Evolutionary conservation across 2,329 filamentous ascomycete species (phyloP).

Genomic region (Penicillium capsulatum): DNA sequence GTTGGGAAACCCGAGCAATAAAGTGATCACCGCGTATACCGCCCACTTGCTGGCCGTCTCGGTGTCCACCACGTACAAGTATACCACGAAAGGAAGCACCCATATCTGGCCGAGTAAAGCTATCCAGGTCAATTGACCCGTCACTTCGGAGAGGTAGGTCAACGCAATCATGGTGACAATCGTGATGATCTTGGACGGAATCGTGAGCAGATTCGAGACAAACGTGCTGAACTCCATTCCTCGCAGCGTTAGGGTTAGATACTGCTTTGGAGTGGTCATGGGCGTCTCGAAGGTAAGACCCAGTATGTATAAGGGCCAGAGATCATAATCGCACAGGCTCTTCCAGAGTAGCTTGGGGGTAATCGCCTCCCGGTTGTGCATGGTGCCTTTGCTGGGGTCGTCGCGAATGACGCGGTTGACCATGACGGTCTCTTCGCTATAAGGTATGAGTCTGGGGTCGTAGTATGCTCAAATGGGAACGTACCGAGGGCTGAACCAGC

Average conservation of each 20-base stretch:
- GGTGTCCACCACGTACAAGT: conserved; percentile 43
- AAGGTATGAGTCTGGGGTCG: no score
- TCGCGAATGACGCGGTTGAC: conserved; percentile 56
- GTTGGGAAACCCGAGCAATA: conserved; percentile 53
- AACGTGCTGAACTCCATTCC: conserved; percentile 54
- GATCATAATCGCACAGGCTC: conserved; percentile 50
- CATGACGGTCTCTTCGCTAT: conserved; percentile 63
- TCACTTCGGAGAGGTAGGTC: conserved; percentile 29
- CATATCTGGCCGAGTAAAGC: conserved; percentile 48
- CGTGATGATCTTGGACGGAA: conserved; percentile 50
- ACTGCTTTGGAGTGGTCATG: conserved; percentile 21
- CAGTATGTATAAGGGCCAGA: conserved; percentile 52
- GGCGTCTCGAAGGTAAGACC: conserved; percentile 40
- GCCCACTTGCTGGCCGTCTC: conserved; percentile 48
- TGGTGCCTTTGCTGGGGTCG: conserved; percentile 52
- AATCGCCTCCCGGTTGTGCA: conserved; percentile 54
- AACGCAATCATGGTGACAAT: conserved; percentile 36
- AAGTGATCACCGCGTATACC: conserved; percentile 49
- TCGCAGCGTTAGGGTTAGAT: conserved; percentile 38
- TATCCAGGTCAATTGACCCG: conserved; percentile 40
- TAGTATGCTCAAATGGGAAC: no score
- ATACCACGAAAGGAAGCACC: conserved; percentile 49
- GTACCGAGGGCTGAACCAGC: conserved; percentile 40
- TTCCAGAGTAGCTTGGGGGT: conserved; percentile 46
- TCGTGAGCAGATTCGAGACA: conserved; percentile 55